These are phyloP conservation scores for Cladosporium sp. DNA, from an alignment of 2,329 filamentous ascomycete genomes.

Conservation along the genomic window DNA sequence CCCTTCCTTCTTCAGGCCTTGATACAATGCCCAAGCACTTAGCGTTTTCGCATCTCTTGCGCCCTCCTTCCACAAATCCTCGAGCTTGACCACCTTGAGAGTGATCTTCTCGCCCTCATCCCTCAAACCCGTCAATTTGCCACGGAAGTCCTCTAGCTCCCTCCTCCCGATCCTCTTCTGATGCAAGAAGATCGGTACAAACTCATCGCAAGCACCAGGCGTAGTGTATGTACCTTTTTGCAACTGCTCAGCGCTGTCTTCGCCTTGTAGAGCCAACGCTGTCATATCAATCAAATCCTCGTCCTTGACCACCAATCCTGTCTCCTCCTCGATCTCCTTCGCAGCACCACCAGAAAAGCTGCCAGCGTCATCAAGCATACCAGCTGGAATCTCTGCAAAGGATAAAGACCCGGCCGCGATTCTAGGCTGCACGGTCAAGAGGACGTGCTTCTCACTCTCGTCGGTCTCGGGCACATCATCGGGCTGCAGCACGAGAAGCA, in stretches of 20 bases:
- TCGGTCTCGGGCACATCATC: slow-evolving; percentile 41
- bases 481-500: slow-evolving; percentile 55
- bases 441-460: slow-evolving; percentile 46
- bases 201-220: slow-evolving; percentile 56
- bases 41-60: slow-evolving; percentile 54
- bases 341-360: slow-evolving; percentile 53
- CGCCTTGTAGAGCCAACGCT: slow-evolving; percentile 39
- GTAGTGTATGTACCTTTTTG: slow-evolving; percentile 52
- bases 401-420: slow-evolving; percentile 52
- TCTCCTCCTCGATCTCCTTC: slow-evolving; percentile 56
- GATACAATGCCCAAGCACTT: slow-evolving; percentile 53
- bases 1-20: slow-evolving; percentile 47
- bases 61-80: slow-evolving; percentile 51
- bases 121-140: slow-evolving; percentile 51
- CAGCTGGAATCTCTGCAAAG: slow-evolving; percentile 56
- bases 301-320: slow-evolving; percentile 47
- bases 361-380: slow-evolving; percentile 55
- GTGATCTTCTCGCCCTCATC: slow-evolving; percentile 57
- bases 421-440: slow-evolving; percentile 55
- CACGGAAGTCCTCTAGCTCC: slow-evolving; percentile 48
- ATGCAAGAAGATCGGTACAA: slow-evolving; percentile 53
- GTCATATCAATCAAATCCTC: slow-evolving; percentile 53
- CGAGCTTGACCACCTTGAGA: slow-evolving; percentile 50
- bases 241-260: slow-evolving; percentile 33
- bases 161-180: slow-evolving; percentile 48